Percentiles rank a stretch among this genome's conserved stretches.
Evolutionary conservation across 306 rosid species (phyloP).

Genomic region (Hippophae gyantsensis): DNA sequence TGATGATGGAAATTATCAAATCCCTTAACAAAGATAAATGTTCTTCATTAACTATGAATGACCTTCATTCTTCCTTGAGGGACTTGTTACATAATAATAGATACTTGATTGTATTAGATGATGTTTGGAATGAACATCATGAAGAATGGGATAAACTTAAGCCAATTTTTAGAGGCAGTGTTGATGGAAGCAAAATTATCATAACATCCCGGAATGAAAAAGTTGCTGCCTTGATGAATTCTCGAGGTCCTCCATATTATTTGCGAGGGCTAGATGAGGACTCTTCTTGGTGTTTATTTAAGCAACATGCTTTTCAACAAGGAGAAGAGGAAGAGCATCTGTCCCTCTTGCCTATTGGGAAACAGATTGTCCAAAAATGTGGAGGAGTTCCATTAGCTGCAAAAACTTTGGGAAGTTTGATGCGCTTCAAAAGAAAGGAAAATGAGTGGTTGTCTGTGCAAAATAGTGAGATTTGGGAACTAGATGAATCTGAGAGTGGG

Average conservation of each 20-base stretch:
- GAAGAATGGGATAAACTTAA: slow-evolving; percentile 11
- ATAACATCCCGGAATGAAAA: slow-evolving; percentile 3
- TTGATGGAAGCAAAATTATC: slow-evolving; percentile 12
- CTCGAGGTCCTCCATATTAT: not conserved
- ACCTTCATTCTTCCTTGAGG: not conserved
- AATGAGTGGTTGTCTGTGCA: not conserved
- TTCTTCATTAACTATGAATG: not conserved
- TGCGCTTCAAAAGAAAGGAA: not conserved
- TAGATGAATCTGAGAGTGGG: not conserved
- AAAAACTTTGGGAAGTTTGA: slow-evolving; percentile 10
- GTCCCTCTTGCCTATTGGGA: not conserved
- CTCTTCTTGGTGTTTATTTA: slow-evolving; percentile 10
- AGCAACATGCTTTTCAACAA: slow-evolving; percentile 3
- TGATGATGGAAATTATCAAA: slow-evolving; percentile 1
- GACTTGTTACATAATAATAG: not conserved
- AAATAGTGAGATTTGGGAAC: slow-evolving; percentile 10
- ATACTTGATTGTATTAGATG: slow-evolving; percentile 10
- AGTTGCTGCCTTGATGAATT: not conserved
- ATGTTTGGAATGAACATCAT: slow-evolving; percentile 9
- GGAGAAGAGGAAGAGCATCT: not conserved
- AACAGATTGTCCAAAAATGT: slow-evolving; percentile 8
- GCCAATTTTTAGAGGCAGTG: slow-evolving; percentile 3
- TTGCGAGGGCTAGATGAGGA: not conserved
- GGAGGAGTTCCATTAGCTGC: slow-evolving; percentile 16
- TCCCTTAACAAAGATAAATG: not conserved